Conservation (phyloP, 2,329 filamentous ascomycete genomes). For the Epichloe amarillans region DNA sequence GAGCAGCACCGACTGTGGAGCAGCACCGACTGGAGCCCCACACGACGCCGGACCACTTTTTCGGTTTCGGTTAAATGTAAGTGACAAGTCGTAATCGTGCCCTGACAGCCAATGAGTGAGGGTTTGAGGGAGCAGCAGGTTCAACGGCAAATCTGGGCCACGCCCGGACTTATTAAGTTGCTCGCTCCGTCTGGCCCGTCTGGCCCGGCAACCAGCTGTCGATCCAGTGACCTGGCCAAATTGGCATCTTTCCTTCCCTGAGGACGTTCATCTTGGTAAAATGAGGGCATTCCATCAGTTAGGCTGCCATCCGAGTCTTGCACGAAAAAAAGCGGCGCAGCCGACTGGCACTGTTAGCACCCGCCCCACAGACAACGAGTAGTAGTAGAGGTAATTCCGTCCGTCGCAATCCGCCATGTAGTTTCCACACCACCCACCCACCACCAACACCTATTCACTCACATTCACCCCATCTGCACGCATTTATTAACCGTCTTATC, state of each 20-base stretch:
- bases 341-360: too few relatives aligned
- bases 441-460: too few relatives aligned
- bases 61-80: conserved; percentile 1
- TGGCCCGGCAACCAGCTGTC: conserved; percentile 4
- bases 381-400: too few relatives aligned
- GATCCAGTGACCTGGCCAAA: neutral
- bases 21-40: conserved; percentile 3
- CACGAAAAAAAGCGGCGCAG: too few relatives aligned
- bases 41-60: neutral
- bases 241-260: too few relatives aligned
- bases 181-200: conserved; percentile 3
- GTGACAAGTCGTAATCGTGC: neutral
- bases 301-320: neutral
- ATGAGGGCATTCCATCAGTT: neutral
- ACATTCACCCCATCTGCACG: neutral
- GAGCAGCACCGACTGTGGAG: conserved; percentile 1
- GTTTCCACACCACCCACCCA: too few relatives aligned
- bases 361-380: too few relatives aligned
- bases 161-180: conserved; percentile 2
- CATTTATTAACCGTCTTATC: neutral
- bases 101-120: neutral
- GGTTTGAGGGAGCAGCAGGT: neutral
- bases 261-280: neutral
- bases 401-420: too few relatives aligned
- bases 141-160: neutral